Conservation (phyloP, 2,329 filamentous ascomycete genomes). For the Xylaria multiplex region DNA sequence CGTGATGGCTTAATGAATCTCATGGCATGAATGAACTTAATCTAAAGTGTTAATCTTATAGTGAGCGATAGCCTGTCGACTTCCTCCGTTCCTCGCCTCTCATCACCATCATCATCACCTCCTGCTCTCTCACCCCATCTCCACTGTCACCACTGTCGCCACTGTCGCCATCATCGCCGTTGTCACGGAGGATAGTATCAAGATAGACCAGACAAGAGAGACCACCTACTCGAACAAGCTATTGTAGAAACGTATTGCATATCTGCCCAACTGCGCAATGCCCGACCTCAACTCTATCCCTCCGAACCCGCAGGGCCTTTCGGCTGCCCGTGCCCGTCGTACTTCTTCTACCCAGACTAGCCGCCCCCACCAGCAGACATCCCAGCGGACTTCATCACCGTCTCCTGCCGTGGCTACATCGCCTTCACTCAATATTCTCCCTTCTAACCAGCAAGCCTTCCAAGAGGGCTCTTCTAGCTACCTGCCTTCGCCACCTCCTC, state of each 20-base stretch:
- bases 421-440: constrained; percentile 65
- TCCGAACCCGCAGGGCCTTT: constrained; percentile 59
- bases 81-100: no score
- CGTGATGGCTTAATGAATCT: constrained; percentile 1
- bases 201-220: no score
- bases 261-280: constrained; percentile 36
- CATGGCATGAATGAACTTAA: constrained; percentile 3
- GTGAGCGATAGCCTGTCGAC: no score
- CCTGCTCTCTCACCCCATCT: no score
- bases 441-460: constrained; percentile 60
- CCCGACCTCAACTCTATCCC: constrained; percentile 66
- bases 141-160: no score
- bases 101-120: no score
- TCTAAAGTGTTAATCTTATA: background rate
- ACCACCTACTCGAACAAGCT: background rate
- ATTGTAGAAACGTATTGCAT: background rate
- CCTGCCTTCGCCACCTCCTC: constrained; percentile 48
- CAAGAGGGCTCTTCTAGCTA: constrained; percentile 53
- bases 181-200: no score
- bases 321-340: constrained; percentile 57
- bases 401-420: constrained; percentile 49
- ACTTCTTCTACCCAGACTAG: constrained; percentile 56
- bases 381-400: constrained; percentile 40
- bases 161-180: no score
- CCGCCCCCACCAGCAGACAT: constrained; percentile 33